Conservation (phyloP, 176 grass and related monocot genomes). For the Guadua angustifolia region DNA sequence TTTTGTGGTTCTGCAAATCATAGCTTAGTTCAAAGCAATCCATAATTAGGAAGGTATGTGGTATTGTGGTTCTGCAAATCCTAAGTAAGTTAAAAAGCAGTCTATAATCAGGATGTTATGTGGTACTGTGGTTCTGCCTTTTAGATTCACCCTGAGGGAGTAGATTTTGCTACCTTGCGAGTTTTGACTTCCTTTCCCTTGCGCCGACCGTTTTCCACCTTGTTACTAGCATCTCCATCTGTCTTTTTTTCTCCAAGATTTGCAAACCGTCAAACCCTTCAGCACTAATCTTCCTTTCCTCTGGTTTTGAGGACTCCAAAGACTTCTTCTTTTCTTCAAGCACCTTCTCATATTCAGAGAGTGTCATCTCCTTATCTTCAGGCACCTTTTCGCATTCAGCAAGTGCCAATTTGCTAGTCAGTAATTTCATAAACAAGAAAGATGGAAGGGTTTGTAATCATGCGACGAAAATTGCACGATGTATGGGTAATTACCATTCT, state of each 20-base stretch:
- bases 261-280: conserved; percentile 29
- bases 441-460: neutral
- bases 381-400: neutral
- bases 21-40: too few species aligned
- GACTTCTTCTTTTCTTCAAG: conserved; percentile 47
- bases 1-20: too few species aligned
- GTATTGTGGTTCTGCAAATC: too few species aligned
- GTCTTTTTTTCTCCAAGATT: conserved; percentile 50
- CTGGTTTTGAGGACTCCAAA: neutral
- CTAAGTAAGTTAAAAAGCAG: too few species aligned
- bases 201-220: conserved; percentile 20
- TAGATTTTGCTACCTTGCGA: conserved; percentile 7
- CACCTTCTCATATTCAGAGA: conserved; percentile 54
- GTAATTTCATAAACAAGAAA: neutral
- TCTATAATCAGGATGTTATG: too few species aligned
- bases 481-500: neutral
- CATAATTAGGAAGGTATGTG: too few species aligned
- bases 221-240: conserved; percentile 43
- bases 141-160: neutral
- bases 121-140: too few species aligned
- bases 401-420: conserved; percentile 38
- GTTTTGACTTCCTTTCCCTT: conserved; percentile 21
- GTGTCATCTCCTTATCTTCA: too few species aligned
- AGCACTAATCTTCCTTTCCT: conserved; percentile 31
- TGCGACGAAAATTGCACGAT: neutral